Conservation (phyloP, 495 filamentous ascomycete species). For the Xylaria palmicola region DNA sequence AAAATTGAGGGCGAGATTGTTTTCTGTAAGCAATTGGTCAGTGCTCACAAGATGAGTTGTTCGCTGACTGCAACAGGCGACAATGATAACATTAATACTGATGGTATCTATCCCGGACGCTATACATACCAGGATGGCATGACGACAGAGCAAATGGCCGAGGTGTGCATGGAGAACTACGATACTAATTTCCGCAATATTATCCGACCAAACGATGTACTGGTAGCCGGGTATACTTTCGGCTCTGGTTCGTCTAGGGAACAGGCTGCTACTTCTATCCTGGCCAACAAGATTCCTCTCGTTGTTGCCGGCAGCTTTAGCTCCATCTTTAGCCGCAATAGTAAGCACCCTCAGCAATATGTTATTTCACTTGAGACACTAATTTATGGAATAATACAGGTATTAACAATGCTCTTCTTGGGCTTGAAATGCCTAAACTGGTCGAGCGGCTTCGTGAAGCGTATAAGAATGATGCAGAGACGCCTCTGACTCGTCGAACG, state of each 20-base stretch:
- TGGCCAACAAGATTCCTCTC: slow-evolving; percentile 80
- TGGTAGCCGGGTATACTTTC: slow-evolving; percentile 89
- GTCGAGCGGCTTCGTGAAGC: not conserved
- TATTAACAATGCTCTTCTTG: slow-evolving; percentile 56
- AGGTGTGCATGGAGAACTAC: slow-evolving; percentile 92
- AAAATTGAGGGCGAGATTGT: slow-evolving; percentile 65
- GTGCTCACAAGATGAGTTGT: not conserved
- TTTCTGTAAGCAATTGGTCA: slow-evolving; percentile 51
- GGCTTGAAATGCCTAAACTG: not conserved
- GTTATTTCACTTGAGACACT: too few species aligned
- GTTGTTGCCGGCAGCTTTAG: slow-evolving; percentile 86
- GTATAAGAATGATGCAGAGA: too few species aligned
- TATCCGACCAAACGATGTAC: slow-evolving; percentile 68
- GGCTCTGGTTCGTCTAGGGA: slow-evolving; percentile 80
- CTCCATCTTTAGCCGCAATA: slow-evolving; percentile 86
- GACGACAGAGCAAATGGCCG: slow-evolving; percentile 71
- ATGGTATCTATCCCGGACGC: slow-evolving; percentile 86
- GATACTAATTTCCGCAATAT: slow-evolving; percentile 63
- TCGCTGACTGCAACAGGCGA: not conserved
- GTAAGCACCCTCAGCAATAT: too few species aligned
- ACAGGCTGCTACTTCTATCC: slow-evolving; percentile 84
- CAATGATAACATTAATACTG: slow-evolving; percentile 75
- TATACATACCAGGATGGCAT: slow-evolving; percentile 90
- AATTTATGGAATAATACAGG: too few species aligned
- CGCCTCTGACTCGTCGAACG: too few species aligned